Base-by-base conservation (phyloP, 352 stramenopile genomes). In the Lagenidium sp. region DNA sequence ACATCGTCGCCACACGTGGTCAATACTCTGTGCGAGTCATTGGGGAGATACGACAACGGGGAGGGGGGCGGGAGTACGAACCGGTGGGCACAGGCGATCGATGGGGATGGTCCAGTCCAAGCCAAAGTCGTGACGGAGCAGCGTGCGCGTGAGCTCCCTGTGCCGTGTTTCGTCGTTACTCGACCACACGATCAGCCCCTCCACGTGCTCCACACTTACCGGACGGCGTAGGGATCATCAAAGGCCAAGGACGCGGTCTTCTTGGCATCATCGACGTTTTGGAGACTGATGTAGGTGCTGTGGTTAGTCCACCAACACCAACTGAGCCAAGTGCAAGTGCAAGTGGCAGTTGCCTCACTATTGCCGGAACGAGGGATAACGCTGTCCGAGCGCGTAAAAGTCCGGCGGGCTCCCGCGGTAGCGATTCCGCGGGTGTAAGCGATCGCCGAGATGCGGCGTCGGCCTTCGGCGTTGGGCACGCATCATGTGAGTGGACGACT, bases 81-180 rank as follows among this genome's bases (percentile, higher is more conserved):
- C 81, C 11, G 95, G 94, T 34, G 95, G 95, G 64, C 92, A 98
- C 20, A 99, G 60, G 11, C 82, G 77, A 50, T 97, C 80, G 21
- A 87, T 76, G 5, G 95, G 95, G 18, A 98, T 86, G 15, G 79
- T 73, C 67, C 91, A 96, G 24, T 97, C 51, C 22, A 93, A 42
- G 11, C 73, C 63, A 59, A 98, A 98, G 50, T 98, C 82, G 26
- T 90, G 66, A 35, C 85, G 57, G 16, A 98, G 73, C 44, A 99
- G 63, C 25, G 89, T 89, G 48, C 78, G 75, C 2, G 95, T 98
- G 34, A 98, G 68, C 45, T 96, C 82, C 42, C 82, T 83, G 50
- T 19, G 6, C 44, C 37, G 52, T 55, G 16, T 19, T 7, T 36
- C 35, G 13, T 42, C 36, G 12, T 7, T 13, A 39, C 56, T 45